Evolutionary conservation across 2,329 filamentous ascomycete genomes (phyloP).

Genomic region (Fusarium metavorans): DNA sequence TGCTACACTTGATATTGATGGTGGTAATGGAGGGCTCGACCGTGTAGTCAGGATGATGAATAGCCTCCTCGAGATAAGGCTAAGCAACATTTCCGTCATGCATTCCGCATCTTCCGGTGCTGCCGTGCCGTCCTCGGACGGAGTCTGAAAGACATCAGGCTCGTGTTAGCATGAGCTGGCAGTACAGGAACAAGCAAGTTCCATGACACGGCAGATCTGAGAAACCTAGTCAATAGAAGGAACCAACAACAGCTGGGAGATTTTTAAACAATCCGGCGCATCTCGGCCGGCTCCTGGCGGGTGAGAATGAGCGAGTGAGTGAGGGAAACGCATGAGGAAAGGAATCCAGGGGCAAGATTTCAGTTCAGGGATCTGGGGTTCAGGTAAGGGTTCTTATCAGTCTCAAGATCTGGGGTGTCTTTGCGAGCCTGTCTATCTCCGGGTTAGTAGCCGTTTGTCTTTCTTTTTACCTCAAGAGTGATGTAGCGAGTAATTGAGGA

Average conservation of each 20-base stretch:
- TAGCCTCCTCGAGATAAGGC: constrained; percentile 7
- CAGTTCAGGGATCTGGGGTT: constrained; percentile 26
- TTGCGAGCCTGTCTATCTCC: not conserved
- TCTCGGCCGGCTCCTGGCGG: not conserved
- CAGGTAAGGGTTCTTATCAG: constrained; percentile 39
- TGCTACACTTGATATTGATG: not conserved
- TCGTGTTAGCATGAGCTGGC: not conserved
- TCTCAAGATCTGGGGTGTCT: constrained; percentile 15
- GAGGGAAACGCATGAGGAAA: not conserved
- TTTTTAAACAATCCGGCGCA: not conserved
- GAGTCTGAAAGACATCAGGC: not conserved
- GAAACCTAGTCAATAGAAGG: not conserved
- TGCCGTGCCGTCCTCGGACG: not conserved
- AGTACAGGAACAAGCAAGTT: not conserved
- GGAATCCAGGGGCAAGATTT: constrained; percentile 23
- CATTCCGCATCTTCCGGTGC: not conserved
- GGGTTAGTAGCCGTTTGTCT: not conserved
- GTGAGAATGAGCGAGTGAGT: not conserved
- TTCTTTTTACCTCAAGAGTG: not conserved
- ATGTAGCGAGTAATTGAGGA: not conserved
- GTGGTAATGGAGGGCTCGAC: not conserved
- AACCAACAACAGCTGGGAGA: not conserved
- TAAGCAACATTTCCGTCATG: not conserved
- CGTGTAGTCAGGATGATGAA: not conserved
- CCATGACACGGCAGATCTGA: not conserved